Conservation (phyloP, 2,329 filamentous ascomycete species). For the Pseudogymnoascus sp. region DNA sequence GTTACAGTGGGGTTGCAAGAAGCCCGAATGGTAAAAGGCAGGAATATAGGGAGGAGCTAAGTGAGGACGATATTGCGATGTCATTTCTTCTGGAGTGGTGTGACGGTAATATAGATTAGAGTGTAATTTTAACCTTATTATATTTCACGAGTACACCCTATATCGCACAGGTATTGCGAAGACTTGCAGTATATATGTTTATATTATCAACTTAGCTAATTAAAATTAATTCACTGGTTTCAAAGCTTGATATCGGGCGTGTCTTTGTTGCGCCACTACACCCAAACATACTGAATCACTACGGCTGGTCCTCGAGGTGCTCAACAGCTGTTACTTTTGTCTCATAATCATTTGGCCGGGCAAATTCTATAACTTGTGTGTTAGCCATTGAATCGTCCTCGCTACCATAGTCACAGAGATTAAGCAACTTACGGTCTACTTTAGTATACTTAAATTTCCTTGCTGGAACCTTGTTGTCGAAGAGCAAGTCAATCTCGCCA, state of each 20-base stretch:
- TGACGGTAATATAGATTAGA: neutral
- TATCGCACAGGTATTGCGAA: too few relatives aligned
- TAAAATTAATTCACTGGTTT: neutral
- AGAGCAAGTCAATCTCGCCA: constrained; percentile 75
- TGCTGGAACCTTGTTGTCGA: constrained; percentile 54
- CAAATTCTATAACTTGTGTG: neutral
- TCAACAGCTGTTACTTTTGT: neutral
- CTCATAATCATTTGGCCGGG: neutral
- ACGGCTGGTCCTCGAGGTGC: neutral
- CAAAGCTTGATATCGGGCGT: neutral
- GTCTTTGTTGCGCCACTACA: neutral
- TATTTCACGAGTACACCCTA: neutral
- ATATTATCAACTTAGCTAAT: neutral
- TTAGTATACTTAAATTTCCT: constrained; percentile 21
- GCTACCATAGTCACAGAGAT: neutral
- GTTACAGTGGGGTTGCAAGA: neutral
- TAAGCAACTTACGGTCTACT: constrained; percentile 12
- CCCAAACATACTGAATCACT: neutral
- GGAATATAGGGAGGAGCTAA: neutral
- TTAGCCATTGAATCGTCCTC: neutral
- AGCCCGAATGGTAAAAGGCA: neutral
- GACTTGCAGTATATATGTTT: neutral
- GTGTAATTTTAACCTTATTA: neutral
- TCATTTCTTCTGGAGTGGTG: constrained; percentile 5
- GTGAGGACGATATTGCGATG: neutral